Percentiles rank a stretch among this genome's conserved stretches.
Conservation (phyloP, 192 early-diverging fungal species). For the Diversispora eburnea region DNA sequence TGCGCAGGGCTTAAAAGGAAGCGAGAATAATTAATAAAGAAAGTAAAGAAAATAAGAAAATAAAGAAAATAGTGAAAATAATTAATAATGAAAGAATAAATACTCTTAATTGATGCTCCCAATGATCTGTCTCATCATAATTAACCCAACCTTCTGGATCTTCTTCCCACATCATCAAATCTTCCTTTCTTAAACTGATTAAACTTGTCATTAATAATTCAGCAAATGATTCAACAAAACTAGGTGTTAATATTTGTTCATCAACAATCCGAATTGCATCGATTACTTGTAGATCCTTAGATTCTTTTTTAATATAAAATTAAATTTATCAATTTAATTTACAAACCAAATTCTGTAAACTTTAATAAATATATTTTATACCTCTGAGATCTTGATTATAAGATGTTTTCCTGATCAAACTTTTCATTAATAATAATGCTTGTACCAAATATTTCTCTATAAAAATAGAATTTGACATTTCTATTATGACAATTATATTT, state of each 20-base stretch:
- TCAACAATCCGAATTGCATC: constrained; percentile 57
- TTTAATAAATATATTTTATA: not conserved
- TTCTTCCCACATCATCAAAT: constrained; percentile 77
- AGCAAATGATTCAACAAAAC: constrained; percentile 61
- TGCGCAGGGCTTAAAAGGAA: constrained; percentile 60
- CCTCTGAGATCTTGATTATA: constrained; percentile 42
- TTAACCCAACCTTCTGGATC: constrained; percentile 81
- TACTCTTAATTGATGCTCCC: constrained; percentile 75
- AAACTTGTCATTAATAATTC: constrained; percentile 73
- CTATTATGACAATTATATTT: not conserved
- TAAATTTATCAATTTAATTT: not conserved
- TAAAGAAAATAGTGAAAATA: not conserved
- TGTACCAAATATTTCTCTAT: constrained; percentile 72
- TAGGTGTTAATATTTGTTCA: constrained; percentile 62
- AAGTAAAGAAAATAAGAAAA: not conserved
- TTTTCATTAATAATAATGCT: constrained; percentile 61
- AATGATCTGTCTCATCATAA: constrained; percentile 80
- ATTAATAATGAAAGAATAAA: constrained; percentile 22
- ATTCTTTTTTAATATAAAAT: constrained; percentile 29
- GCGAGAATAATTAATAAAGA: not conserved
- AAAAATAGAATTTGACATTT: constrained; percentile 27
- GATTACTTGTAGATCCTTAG: constrained; percentile 48
- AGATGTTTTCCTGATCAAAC: constrained; percentile 56
- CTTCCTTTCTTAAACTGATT: constrained; percentile 62
- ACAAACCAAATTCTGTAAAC: not conserved